Evolutionary conservation across 768 basidiomycete genomes (phyloP).

Genomic region (Termitomyces sp.): DNA sequence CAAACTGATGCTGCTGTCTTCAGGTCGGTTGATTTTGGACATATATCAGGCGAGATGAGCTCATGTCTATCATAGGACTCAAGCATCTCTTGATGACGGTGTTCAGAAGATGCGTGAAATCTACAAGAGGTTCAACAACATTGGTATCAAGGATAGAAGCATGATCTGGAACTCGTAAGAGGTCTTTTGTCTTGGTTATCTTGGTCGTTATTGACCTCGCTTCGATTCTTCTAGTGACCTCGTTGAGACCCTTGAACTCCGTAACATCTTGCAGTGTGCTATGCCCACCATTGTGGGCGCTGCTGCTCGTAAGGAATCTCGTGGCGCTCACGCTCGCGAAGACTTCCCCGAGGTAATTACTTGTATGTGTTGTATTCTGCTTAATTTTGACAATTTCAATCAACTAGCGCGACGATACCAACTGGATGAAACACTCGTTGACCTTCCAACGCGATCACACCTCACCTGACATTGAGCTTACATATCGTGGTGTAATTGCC

Average conservation of each 20-base stretch:
- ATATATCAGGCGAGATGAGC: background rate
- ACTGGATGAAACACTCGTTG: conserved; percentile 95
- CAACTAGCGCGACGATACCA: conserved; percentile 79
- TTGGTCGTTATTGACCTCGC: background rate
- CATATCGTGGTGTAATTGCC: conserved; percentile 83
- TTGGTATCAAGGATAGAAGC: conserved; percentile 96
- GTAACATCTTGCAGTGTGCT: conserved; percentile 93
- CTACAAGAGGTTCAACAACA: conserved; percentile 84
- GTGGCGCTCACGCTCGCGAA: conserved; percentile 98
- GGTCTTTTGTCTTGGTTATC: background rate
- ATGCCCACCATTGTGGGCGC: conserved; percentile 93
- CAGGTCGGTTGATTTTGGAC: conserved; percentile 38
- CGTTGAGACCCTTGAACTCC: conserved; percentile 93
- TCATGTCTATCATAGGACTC: conserved; percentile 51
- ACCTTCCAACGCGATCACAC: conserved; percentile 82
- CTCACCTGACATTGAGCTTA: conserved; percentile 81
- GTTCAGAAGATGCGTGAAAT: conserved; percentile 81
- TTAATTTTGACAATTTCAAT: background rate
- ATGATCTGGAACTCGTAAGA: conserved; percentile 99
- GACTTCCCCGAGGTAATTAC: conserved; percentile 84
- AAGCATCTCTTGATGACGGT: conserved; percentile 86
- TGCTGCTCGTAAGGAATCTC: conserved; percentile 92
- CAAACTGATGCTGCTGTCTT: conserved; percentile 97
- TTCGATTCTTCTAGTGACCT: conserved; percentile 63
- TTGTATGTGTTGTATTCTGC: background rate